phyloP scores from a whole-genome alignment of 495 filamentous ascomycete genomes.

The Podospora comata region DNA sequence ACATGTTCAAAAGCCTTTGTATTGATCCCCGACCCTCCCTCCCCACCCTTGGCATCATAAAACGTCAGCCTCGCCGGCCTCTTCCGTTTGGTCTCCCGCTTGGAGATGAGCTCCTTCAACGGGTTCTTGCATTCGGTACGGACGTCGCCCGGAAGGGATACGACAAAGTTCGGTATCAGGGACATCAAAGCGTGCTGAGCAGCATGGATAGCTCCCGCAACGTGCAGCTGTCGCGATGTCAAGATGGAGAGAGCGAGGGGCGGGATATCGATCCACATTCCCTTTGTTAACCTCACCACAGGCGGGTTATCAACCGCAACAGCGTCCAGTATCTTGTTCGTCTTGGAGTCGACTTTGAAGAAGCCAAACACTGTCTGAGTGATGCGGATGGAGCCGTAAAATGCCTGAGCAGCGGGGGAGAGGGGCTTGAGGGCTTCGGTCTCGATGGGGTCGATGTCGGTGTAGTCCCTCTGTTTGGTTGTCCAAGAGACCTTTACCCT shows the following conservation, averaged over 20 bases:
- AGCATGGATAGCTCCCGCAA: slow-evolving; percentile 88
- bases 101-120: slow-evolving; percentile 69
- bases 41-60: slow-evolving; percentile 90
- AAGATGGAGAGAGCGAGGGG: slow-evolving; percentile 75
- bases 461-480: slow-evolving; percentile 89
- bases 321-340: slow-evolving; percentile 78
- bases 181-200: slow-evolving; percentile 88
- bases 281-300: slow-evolving; percentile 76
- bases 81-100: slow-evolving; percentile 59
- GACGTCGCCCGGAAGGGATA: slow-evolving; percentile 79
- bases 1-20: slow-evolving; percentile 92
- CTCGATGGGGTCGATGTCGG: slow-evolving; percentile 86
- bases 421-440: slow-evolving; percentile 78
- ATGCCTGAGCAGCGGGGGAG: slow-evolving; percentile 55
- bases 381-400: slow-evolving; percentile 80
- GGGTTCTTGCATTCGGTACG: slow-evolving; percentile 87
- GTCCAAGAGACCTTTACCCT: slow-evolving; percentile 94
- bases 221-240: slow-evolving; percentile 64
- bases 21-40: slow-evolving; percentile 77
- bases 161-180: slow-evolving; percentile 84
- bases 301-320: slow-evolving; percentile 92
- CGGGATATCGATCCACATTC: slow-evolving; percentile 96
- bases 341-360: slow-evolving; percentile 84
- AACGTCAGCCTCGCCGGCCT: slow-evolving; percentile 87
- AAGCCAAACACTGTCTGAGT: slow-evolving; percentile 87